Evolutionary conservation across 2,329 filamentous ascomycete species (phyloP).

Genomic region (Trichophyton simii): DNA sequence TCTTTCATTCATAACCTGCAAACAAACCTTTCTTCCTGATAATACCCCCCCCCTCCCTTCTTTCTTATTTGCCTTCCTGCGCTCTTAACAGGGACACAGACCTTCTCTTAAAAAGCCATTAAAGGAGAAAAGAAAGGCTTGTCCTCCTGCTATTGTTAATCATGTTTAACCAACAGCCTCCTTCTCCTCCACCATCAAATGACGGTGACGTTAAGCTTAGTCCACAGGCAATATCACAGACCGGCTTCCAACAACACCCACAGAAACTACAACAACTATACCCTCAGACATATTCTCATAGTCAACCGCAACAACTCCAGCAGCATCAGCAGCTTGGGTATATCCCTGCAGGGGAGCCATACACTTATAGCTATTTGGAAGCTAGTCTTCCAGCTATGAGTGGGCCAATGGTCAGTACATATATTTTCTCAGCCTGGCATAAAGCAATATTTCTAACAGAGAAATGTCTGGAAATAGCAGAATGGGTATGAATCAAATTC

Average conservation of each 20-base stretch:
- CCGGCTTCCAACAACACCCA: neutral
- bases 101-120: neutral
- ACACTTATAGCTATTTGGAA: constrained; percentile 3
- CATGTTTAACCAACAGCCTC: constrained; percentile 13
- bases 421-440: neutral
- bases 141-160: constrained; percentile 3
- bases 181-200: constrained; percentile 13
- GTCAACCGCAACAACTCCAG: neutral
- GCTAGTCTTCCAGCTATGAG: constrained; percentile 1
- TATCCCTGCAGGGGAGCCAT: neutral
- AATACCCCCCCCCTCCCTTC: neutral
- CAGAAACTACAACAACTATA: neutral
- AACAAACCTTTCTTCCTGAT: constrained; percentile 3
- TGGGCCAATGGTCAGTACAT: constrained; percentile 6
- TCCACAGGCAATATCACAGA: constrained; percentile 6
- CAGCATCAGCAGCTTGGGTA: neutral
- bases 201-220: constrained; percentile 11
- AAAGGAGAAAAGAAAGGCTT: constrained; percentile 1
- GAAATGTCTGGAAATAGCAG: neutral
- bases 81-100: neutral
- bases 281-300: neutral
- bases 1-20: constrained; percentile 4
- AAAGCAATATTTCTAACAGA: neutral
- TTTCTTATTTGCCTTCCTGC: too few species aligned
- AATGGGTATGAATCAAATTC: constrained; percentile 3